Base-by-base conservation (phyloP, 257 asterid species). In the Jaltomata sinuosa region DNA sequence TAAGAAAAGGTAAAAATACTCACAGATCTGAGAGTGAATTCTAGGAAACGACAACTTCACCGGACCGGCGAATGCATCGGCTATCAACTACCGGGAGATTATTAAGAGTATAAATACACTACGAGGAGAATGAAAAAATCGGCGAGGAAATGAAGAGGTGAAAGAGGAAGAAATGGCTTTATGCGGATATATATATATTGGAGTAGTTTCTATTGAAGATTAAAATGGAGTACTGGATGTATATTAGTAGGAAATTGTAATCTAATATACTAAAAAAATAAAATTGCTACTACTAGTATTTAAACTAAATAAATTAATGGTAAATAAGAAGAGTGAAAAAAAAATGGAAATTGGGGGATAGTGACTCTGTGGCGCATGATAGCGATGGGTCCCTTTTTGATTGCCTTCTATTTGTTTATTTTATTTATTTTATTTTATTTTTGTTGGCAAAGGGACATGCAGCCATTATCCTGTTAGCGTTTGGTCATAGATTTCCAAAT, bases 281-380 rank as follows among this genome's bases (percentile, higher is more conserved):
- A 45, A 42, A 45, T 14, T 42, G 80, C 1, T 65, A 32, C 4
- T 65, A 32, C 14, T 55, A 55, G 29, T 64, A 11, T 57, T 59
- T 59, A 10, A 72, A 8, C 19, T 22, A 42, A 72, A 72, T 16
- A 3, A 29, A 7, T 71, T 12, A 72, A 22, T 40, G 55, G 80
- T 40, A 72, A 40, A n/a, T 22, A 71, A n/a, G 12, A 40, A n/a
- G 5, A 29, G 11, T 14, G 7, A 32, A 55, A 55, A 61, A 9
- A 16, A 81, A 81, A 25, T 6, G 32, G 47, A 62, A 45, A 25
- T 22, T 57, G 22, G 15, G 87, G 68, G 86, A 90, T 40, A 19
- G 90, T 62, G 92, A 82, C 91, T 7, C 67, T 71, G 83, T 80
- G 89, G 91, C 87, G 88, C 86, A 89, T 84, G 89, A 90, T 90